Evolutionary conservation across 352 stramenopile genomes (phyloP).

Genomic region (Pythium insidiosum): DNA sequence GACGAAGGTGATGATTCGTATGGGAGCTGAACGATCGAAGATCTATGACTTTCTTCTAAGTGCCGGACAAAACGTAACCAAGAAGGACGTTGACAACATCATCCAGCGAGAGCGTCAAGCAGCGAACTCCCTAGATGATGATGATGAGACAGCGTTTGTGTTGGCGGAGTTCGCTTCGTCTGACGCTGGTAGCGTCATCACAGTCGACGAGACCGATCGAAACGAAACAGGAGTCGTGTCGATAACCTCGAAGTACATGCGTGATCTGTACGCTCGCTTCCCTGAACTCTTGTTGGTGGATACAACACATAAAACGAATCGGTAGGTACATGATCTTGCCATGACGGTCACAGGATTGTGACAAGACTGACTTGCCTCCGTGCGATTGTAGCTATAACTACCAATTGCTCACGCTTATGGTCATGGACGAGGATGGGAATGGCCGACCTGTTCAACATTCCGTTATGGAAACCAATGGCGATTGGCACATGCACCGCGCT

Average conservation of each 20-base stretch:
- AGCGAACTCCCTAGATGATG: background rate
- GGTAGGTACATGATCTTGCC: background rate
- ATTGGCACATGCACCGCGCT: slow-evolving; percentile 6
- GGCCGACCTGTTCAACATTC: slow-evolving; percentile 4
- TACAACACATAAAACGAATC: background rate
- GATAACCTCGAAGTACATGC: background rate
- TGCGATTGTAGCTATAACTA: slow-evolving; percentile 14
- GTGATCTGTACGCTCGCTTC: background rate
- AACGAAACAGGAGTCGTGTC: background rate
- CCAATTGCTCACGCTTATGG: slow-evolving; percentile 15
- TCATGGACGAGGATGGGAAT: slow-evolving; percentile 15
- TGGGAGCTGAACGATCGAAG: background rate
- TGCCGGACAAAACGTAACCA: background rate
- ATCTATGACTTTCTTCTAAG: background rate
- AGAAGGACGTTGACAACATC: background rate
- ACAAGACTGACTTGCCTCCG: too few relatives aligned
- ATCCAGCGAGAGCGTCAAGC: background rate
- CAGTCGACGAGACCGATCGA: background rate
- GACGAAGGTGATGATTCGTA: background rate
- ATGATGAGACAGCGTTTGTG: background rate
- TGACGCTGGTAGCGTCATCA: background rate
- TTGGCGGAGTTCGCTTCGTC: background rate
- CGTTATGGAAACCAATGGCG: slow-evolving; percentile 4
- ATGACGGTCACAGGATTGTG: too few relatives aligned
- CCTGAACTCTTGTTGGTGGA: background rate